phyloP scores from a whole-genome alignment of 2,329 filamentous ascomycete genomes.

The Trichoderma brevicompactum region DNA sequence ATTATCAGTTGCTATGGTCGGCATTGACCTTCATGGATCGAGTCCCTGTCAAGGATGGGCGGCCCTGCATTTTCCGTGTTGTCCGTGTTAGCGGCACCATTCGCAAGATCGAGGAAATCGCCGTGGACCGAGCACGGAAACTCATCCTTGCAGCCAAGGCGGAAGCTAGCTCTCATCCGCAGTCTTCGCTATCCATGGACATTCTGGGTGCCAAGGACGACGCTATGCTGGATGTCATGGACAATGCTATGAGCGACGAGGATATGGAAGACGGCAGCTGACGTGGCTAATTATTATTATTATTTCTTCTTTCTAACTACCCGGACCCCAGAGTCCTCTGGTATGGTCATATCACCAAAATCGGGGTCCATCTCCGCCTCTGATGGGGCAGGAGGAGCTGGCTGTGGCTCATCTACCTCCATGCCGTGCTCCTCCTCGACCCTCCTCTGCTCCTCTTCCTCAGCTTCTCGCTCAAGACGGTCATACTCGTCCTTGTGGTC shows the following conservation, averaged over 20 bases:
- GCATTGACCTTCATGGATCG: conserved; percentile 79
- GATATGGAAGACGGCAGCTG: conserved; percentile 51
- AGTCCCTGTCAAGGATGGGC: conserved; percentile 64
- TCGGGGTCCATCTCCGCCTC: conserved; percentile 48
- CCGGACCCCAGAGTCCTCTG: conserved; percentile 69
- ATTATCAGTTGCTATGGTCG: conserved; percentile 89
- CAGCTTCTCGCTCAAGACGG: conserved; percentile 72
- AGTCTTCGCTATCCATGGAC: conserved; percentile 31
- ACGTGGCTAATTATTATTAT: conserved; percentile 41
- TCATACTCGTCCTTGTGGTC: conserved; percentile 90
- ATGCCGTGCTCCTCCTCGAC: conserved; percentile 45
- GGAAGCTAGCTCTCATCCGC: conserved; percentile 33
- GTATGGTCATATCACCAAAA: conserved; percentile 57
- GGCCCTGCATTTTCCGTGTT: conserved; percentile 79
- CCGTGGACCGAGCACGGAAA: conserved; percentile 74
- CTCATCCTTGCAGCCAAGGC: conserved; percentile 71
- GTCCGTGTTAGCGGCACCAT: conserved; percentile 91
- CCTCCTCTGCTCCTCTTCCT: conserved; percentile 77
- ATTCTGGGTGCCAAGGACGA: conserved; percentile 39
- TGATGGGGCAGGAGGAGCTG: conserved; percentile 32
- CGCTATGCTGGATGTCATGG: conserved; percentile 49
- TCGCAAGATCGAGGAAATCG: conserved; percentile 87
- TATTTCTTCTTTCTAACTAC: conserved; percentile 65
- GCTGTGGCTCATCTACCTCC: conserved; percentile 40
- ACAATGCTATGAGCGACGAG: conserved; percentile 49